phyloP scores from a whole-genome alignment of 495 filamentous ascomycete species.

The Xylaria grammica region DNA sequence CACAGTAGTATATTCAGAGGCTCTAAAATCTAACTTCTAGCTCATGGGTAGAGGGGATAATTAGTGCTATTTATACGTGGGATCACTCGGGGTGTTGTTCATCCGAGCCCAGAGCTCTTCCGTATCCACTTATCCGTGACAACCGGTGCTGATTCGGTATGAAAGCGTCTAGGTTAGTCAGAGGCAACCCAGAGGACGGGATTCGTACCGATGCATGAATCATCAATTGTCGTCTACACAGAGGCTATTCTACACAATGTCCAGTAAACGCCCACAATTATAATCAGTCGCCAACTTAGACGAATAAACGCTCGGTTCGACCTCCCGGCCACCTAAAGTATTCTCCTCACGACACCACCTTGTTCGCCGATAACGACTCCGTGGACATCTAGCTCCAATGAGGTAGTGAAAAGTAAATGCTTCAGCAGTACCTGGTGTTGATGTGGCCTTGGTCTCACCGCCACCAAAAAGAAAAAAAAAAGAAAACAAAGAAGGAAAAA shows the following conservation, averaged over 20 bases:
- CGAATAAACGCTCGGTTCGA: background rate
- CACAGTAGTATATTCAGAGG: no score
- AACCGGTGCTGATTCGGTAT: no score
- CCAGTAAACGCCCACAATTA: slow-evolving; percentile 18
- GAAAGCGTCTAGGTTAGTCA: no score
- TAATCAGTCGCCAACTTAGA: slow-evolving; percentile 3
- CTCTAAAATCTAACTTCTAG: no score
- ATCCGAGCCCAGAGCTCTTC: no score
- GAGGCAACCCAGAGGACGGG: no score
- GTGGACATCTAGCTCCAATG: background rate
- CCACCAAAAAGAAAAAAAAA: no score
- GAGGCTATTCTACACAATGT: slow-evolving; percentile 24
- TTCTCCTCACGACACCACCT: background rate
- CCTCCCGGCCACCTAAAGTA: background rate
- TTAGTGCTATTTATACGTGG: no score
- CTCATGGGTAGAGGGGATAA: no score
- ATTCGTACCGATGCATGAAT: slow-evolving; percentile 21
- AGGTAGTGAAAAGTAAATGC: slow-evolving; percentile 3
- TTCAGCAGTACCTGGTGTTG: slow-evolving; percentile 6
- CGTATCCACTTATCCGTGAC: no score
- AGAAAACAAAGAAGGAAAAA: no score
- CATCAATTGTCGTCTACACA: slow-evolving; percentile 13
- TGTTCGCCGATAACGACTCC: background rate
- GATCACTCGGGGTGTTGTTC: no score
- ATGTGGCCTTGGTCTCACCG: slow-evolving; percentile 10